Percentiles rank a stretch among this genome's conserved stretches.
phyloP scores from a whole-genome alignment of 495 filamentous ascomycete genomes.

The Podospora tetraspora region DNA sequence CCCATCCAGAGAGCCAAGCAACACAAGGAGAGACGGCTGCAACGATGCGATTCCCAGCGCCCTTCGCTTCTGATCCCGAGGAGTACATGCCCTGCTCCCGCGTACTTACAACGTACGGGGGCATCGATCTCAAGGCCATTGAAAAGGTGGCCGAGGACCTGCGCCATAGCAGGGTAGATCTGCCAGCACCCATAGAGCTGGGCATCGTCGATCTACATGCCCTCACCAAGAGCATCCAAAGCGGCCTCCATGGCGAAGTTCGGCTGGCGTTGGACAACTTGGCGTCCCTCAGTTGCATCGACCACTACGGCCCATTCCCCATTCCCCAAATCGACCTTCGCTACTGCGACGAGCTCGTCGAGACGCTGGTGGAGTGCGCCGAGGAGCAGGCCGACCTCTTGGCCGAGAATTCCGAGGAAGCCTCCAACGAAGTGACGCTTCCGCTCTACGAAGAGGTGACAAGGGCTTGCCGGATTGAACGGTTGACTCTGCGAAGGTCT shows the following conservation, averaged over 20 bases:
- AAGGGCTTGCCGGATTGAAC: slow-evolving; percentile 67
- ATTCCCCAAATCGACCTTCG: slow-evolving; percentile 47
- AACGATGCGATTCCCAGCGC: slow-evolving; percentile 29
- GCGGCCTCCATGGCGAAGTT: slow-evolving; percentile 81
- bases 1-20: slow-evolving; percentile 28
- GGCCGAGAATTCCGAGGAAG: slow-evolving; percentile 71
- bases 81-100: slow-evolving; percentile 61
- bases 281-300: slow-evolving; percentile 45
- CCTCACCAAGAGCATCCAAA: slow-evolving; percentile 88
- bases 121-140: slow-evolving; percentile 57
- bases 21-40: slow-evolving; percentile 21
- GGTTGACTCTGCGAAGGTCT: slow-evolving; percentile 60
- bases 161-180: slow-evolving; percentile 57
- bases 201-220: slow-evolving; percentile 87
- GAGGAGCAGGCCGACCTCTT: slow-evolving; percentile 79
- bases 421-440: slow-evolving; percentile 76
- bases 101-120: slow-evolving; percentile 56
- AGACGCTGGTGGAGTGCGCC: slow-evolving; percentile 82
- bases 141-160: slow-evolving; percentile 59
- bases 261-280: slow-evolving; percentile 83
- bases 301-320: slow-evolving; percentile 42
- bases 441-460: slow-evolving; percentile 83
- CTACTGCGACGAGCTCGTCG: slow-evolving; percentile 81
- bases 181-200: slow-evolving; percentile 71
- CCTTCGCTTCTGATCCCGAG: slow-evolving; percentile 35